Evolutionary conservation across 805 yeast species (phyloP).

Genomic region (Teunomyces barrocoloradensis): DNA sequence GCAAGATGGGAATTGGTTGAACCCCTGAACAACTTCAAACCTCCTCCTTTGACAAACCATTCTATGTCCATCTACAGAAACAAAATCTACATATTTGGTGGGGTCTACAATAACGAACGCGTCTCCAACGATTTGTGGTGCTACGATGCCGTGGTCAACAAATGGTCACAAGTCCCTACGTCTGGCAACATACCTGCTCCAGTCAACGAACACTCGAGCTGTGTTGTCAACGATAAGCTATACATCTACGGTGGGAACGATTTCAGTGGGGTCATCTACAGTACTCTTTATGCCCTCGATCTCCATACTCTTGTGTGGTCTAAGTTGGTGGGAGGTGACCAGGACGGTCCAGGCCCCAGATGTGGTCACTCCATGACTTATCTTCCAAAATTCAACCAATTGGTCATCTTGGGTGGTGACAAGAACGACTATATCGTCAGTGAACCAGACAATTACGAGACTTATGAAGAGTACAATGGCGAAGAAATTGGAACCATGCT

Average conservation of each 20-base stretch:
- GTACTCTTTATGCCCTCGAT: constrained; percentile 71
- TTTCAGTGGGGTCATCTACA: constrained; percentile 63
- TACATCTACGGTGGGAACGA: constrained; percentile 90
- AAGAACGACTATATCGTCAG: constrained; percentile 61
- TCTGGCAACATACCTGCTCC: constrained; percentile 80
- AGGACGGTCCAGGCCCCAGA: constrained; percentile 71
- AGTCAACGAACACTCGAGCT: constrained; percentile 87
- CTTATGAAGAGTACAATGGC: constrained; percentile 51
- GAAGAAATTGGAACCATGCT: constrained; percentile 53
- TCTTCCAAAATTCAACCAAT: constrained; percentile 59
- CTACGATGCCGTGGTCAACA: constrained; percentile 64
- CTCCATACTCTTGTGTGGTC: constrained; percentile 72
- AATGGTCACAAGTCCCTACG: constrained; percentile 71
- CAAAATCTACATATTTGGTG: constrained; percentile 87
- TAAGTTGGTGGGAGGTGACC: constrained; percentile 43
- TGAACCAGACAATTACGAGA: constrained; percentile 48
- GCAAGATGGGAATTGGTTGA: constrained; percentile 80
- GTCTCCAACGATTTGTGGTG: constrained; percentile 76
- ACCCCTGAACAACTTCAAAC: constrained; percentile 48
- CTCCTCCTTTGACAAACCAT: constrained; percentile 90
- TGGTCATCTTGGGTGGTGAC: constrained; percentile 92
- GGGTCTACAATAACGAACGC: constrained; percentile 65
- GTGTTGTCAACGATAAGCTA: constrained; percentile 73
- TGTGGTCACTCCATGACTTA: constrained; percentile 90
- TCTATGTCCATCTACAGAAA: constrained; percentile 79